Evolutionary conservation across 2,329 filamentous ascomycete genomes (phyloP).

Genomic region (Stromatinia cepivora): DNA sequence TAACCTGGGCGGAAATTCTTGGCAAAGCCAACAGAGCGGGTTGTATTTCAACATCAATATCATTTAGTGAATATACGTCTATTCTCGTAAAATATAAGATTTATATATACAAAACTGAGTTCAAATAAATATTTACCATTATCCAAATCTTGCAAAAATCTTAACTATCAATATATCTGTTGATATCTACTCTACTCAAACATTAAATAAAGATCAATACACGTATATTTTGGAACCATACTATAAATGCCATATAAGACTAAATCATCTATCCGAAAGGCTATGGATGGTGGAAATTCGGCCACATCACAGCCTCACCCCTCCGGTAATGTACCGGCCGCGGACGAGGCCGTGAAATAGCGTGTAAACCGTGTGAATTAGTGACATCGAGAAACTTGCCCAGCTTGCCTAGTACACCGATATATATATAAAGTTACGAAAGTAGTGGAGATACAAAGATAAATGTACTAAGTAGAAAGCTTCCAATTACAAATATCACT

Average conservation of each 20-base stretch:
- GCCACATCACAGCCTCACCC: conserved; percentile 10
- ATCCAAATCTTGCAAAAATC: neutral
- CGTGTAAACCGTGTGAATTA: neutral
- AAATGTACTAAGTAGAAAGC: neutral
- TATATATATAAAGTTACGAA: neutral
- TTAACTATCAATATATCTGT: neutral
- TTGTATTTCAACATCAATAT: neutral
- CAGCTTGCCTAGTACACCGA: neutral
- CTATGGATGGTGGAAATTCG: neutral
- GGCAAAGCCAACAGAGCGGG: conserved; percentile 7
- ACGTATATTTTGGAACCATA: too few relatives aligned
- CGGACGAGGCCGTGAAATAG: conserved; percentile 9
- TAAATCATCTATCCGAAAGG: neutral
- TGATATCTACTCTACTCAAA: neutral
- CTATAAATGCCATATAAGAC: neutral
- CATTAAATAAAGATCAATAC: neutral
- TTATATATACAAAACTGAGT: neutral
- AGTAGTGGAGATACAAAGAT: neutral
- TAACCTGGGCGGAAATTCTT: neutral
- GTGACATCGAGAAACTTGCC: conserved; percentile 7
- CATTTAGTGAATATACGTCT: neutral
- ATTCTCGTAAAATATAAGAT: neutral
- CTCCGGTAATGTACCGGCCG: conserved; percentile 1
- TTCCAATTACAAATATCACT: neutral
- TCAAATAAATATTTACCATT: neutral